phyloP scores from a whole-genome alignment of 2,329 filamentous ascomycete genomes.

The Fusarium pseudocircinatum region DNA sequence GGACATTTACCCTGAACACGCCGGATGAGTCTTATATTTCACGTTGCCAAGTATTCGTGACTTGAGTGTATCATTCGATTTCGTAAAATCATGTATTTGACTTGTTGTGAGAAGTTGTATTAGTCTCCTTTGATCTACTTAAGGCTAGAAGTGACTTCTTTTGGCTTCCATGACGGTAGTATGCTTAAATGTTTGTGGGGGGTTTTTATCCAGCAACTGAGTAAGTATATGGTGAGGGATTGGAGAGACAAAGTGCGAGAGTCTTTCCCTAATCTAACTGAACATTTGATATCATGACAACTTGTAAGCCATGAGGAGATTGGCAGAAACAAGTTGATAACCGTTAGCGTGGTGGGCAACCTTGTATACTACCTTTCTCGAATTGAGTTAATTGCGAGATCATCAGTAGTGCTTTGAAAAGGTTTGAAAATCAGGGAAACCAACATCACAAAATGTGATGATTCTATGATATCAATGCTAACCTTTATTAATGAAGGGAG shows the following conservation, averaged over 20 bases:
- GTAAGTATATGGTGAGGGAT: neutral
- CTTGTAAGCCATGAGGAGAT: neutral
- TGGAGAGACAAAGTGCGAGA: neutral
- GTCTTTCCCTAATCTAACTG: too few species aligned
- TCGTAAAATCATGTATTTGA: neutral
- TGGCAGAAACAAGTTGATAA: neutral
- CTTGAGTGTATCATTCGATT: neutral
- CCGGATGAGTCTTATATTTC: conserved; percentile 15
- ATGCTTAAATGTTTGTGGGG: neutral
- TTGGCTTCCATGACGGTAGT: neutral
- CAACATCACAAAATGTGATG: neutral
- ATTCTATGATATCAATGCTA: neutral
- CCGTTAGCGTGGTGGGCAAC: neutral
- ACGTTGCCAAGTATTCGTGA: neutral
- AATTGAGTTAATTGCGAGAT: neutral
- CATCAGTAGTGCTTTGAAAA: neutral
- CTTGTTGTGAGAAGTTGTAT: neutral
- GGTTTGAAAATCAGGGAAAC: neutral
- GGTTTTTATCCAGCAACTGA: too few species aligned
- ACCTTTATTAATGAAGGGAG: neutral
- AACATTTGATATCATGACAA: neutral
- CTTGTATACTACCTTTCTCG: neutral
- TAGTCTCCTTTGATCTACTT: neutral
- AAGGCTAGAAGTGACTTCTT: neutral
- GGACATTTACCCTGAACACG: conserved; percentile 21